These are phyloP conservation scores for Gossypium thurberi DNA, from an alignment of 345 rosid genomes.

Conservation along the genomic window DNA sequence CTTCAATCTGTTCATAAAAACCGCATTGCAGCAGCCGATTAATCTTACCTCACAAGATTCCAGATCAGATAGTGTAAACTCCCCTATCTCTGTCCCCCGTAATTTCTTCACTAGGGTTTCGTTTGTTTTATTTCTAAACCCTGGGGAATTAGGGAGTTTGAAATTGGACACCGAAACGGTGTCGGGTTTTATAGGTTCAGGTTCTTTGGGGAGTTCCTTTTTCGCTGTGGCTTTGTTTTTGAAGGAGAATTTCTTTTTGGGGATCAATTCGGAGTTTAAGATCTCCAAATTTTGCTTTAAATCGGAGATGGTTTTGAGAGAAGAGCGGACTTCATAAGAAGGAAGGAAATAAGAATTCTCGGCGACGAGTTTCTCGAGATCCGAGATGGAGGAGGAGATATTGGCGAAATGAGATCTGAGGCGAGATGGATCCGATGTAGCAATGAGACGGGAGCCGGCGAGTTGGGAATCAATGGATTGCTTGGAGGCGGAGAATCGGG, in stretches of 20 bases:
- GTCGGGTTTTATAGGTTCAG: constrained; percentile 18
- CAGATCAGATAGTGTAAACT: constrained; percentile 58
- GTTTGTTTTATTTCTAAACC: constrained; percentile 44
- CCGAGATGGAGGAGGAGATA: constrained; percentile 53
- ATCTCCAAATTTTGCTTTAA: constrained; percentile 57
- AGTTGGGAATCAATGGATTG: constrained; percentile 46
- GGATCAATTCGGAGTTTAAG: constrained; percentile 38
- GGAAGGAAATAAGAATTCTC: constrained; percentile 71
- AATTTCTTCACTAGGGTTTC: constrained; percentile 43
- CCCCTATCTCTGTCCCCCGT: constrained; percentile 49
- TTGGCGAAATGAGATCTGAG: constrained; percentile 41
- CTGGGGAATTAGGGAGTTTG: constrained; percentile 50
- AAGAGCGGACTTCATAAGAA: constrained; percentile 68
- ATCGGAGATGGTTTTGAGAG: constrained; percentile 59
- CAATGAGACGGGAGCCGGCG: constrained; percentile 23
- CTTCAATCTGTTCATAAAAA: constrained; percentile 55
- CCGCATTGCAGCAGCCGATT: constrained; percentile 41
- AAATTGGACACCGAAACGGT: constrained; percentile 3
- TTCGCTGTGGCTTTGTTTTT: constrained; percentile 42
- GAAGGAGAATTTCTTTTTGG: constrained; percentile 73
- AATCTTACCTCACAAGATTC: constrained; percentile 65
- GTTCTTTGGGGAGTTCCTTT: constrained; percentile 21
- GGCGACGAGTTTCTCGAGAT: constrained; percentile 69
- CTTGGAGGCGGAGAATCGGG: constrained; percentile 51
- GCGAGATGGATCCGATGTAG: constrained; percentile 28